A percentile compares a stretch with the other conserved stretches of the same genome.
phyloP scores from a whole-genome alignment of 352 stramenopile species.

The Albugo laibachii region DNA sequence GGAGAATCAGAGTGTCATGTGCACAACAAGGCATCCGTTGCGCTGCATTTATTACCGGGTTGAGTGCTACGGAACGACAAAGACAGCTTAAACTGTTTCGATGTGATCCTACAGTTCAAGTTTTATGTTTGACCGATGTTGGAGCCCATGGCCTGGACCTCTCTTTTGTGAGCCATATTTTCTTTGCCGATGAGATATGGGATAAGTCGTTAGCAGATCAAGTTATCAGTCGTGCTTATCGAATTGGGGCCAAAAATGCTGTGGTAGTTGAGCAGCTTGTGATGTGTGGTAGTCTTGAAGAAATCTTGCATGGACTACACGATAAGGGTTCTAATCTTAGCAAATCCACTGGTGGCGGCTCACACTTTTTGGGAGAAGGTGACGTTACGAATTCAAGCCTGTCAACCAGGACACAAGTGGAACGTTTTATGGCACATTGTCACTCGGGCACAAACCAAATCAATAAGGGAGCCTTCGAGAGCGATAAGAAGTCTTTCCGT shows the following conservation, averaged over 20 bases:
- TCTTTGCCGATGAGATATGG: slow-evolving; percentile 92
- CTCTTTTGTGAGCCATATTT: slow-evolving; percentile 97
- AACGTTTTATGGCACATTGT: not conserved
- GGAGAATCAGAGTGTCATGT: slow-evolving; percentile 44
- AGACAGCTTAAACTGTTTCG: slow-evolving; percentile 31
- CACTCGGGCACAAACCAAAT: slow-evolving; percentile 7
- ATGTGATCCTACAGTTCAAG: slow-evolving; percentile 48
- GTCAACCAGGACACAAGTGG: not conserved
- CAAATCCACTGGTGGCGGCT: slow-evolving; percentile 1
- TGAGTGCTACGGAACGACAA: slow-evolving; percentile 23
- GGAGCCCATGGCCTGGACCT: slow-evolving; percentile 91
- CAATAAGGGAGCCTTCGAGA: not conserved
- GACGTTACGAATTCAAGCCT: not conserved
- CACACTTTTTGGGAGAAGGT: slow-evolving; percentile 3
- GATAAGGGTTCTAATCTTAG: slow-evolving; percentile 7
- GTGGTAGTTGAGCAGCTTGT: slow-evolving; percentile 87
- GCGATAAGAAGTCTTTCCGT: slow-evolving; percentile 12
- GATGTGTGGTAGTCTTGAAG: slow-evolving; percentile 74
- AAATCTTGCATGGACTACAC: slow-evolving; percentile 33
- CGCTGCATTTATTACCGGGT: slow-evolving; percentile 38
- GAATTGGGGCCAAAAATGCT: slow-evolving; percentile 85
- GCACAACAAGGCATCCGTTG: slow-evolving; percentile 38
- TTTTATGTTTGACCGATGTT: slow-evolving; percentile 88
- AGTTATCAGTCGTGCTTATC: slow-evolving; percentile 88
- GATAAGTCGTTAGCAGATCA: slow-evolving; percentile 91